Percentiles rank a stretch among this genome's conserved stretches.
Evolutionary conservation across 352 stramenopile genomes (phyloP).

Genomic region (Globisporangium emineosum): DNA sequence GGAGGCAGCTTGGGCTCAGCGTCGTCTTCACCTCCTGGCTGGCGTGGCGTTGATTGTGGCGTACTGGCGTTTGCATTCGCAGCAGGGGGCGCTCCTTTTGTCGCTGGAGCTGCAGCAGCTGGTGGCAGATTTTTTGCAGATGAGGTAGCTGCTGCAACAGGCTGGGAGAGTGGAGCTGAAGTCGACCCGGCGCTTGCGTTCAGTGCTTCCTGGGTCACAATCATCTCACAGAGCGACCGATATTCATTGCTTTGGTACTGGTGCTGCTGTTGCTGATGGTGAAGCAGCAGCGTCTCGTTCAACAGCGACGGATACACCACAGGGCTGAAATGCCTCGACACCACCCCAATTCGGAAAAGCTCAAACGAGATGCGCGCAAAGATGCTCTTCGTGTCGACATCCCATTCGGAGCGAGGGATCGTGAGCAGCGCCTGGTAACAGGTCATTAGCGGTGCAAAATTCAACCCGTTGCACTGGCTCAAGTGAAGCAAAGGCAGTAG

Average conservation of each 20-base stretch:
- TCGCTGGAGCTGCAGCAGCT: no score
- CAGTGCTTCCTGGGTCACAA: constrained; percentile 10
- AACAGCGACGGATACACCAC: constrained; percentile 25
- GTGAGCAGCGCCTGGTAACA: constrained; percentile 43
- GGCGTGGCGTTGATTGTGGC: constrained; percentile 14
- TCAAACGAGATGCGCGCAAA: constrained; percentile 56
- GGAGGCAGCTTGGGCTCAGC: constrained; percentile 19
- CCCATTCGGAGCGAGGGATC: constrained; percentile 28
- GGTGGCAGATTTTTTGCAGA: background rate
- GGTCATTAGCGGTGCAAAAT: constrained; percentile 50
- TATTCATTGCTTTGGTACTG: constrained; percentile 10
- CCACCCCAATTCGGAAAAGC: constrained; percentile 42
- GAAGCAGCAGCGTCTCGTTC: background rate
- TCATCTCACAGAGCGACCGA: constrained; percentile 9
- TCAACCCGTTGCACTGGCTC: constrained; percentile 33
- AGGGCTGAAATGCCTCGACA: constrained; percentile 19
- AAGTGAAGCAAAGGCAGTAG: constrained; percentile 68
- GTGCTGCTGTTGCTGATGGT: background rate
- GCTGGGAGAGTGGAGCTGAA: background rate
- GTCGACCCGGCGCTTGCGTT: background rate
- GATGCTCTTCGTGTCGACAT: constrained; percentile 49
- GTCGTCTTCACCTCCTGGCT: background rate
- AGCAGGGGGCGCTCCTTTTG: constrained; percentile 10
- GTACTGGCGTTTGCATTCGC: constrained; percentile 1
- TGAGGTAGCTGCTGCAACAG: background rate